Evolutionary conservation across 2,329 filamentous ascomycete genomes (phyloP), one percentile per base, ranked within the genome.

Genomic region (Penicillium sp.): DNA sequence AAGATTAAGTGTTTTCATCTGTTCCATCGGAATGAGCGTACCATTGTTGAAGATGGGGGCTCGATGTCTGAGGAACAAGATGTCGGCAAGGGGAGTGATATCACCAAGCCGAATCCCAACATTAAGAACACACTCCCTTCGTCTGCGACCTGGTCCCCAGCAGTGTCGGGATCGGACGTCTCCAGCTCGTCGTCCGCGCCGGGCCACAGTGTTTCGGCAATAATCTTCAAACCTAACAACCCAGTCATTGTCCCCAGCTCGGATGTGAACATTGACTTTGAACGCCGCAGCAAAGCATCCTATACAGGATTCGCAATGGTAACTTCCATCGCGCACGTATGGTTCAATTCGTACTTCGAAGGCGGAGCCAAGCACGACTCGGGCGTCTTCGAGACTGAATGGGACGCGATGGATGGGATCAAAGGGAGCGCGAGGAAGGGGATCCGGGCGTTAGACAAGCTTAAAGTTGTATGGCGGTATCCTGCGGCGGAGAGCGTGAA

Each of bases 311-410:
- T 90, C 63, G 91, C 90, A 0, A 90, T 97, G 86, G 91, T 97
- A 4, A 96, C 93, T 0, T 87, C 92, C 0, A 87, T 97, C 10
- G 92, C 92, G 0, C 93, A 97, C 67, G 90, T 96, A 16, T 99
- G 94, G 94, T 96, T 97, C 79, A 99, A 99, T 68, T 80, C 87
- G 1, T 97, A 87, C 74, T 97, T 97, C 66, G 94, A 97, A 75
- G 91, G 92, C 42, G 90, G 89, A 25, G 76, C 79, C 16, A 80
- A 90, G 0, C 82, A 88, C 46, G 82, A 87, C 41, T 89, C 82
- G 10, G 93, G 87, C 10, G 80, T 88, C 7, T 90, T 89, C 68
- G 84, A 87, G 58, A 85, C 86, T 26, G 81, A 84, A n/a, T 90
- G 87, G 85, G 85, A 89, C 17, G 82, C 81, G 19, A 89, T 99